Percentiles rank a stretch among this genome's conserved stretches.
These are phyloP conservation scores for Suillus spraguei DNA, from an alignment of 768 basidiomycete species.

Conservation along the genomic window DNA sequence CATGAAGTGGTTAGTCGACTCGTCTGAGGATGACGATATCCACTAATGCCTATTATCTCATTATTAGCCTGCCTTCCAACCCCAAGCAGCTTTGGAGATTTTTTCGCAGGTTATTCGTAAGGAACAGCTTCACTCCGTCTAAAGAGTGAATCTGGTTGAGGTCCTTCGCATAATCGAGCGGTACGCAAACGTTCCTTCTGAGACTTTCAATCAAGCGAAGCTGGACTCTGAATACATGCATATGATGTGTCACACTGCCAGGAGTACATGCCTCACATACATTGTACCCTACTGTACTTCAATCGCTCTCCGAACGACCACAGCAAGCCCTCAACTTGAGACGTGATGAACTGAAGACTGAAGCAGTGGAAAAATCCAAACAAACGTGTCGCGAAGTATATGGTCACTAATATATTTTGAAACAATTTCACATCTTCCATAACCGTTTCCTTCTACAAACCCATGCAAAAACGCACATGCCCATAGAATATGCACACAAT, in stretches of 20 bases:
- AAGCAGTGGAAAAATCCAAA: background rate
- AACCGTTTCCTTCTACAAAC: constrained; percentile 36
- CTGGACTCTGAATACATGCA: background rate
- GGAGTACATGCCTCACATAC: background rate
- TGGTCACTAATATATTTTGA: background rate
- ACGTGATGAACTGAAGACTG: background rate
- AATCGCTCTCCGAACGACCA: background rate
- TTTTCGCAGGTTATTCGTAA: constrained; percentile 56
- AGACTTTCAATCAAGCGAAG: background rate
- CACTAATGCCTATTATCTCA: background rate
- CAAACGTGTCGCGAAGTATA: background rate
- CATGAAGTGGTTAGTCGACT: constrained; percentile 60
- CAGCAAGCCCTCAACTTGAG: background rate
- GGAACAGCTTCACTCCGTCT: constrained; percentile 57
- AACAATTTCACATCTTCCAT: constrained; percentile 26
- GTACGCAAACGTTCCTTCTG: background rate
- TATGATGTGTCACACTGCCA: background rate
- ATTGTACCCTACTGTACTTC: background rate
- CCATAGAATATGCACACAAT: constrained; percentile 60
- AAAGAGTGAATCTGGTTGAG: background rate
- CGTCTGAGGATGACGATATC: background rate
- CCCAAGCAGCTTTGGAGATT: constrained; percentile 57
- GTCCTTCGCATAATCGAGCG: background rate
- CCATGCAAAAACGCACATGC: constrained; percentile 70
- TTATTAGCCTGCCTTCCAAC: constrained; percentile 61